Evolutionary conservation across 2,329 filamentous ascomycete genomes (phyloP), one percentile per base, ranked within the genome.

Genomic region (Corinectria fuckeliana): DNA sequence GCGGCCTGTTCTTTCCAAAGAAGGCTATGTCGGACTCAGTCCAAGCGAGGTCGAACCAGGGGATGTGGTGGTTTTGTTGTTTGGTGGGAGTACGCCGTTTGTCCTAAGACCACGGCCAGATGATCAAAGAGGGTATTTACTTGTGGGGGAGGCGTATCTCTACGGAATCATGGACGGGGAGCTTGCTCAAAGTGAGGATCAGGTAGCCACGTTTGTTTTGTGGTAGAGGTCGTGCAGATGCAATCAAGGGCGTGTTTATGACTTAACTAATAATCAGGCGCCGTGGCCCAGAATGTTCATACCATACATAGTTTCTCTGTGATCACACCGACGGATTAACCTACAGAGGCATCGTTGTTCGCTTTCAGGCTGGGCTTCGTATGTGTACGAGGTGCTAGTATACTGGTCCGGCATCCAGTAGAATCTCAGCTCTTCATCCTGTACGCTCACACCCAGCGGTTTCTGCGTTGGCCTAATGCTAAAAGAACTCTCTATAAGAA

Each of bases 131-230:
- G 30, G 57, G 21, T 60, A 38, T 26, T 13, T 50, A 10, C 6
- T 60, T 7, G 23, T 60, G 26, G 57, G 57, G 9, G 57, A 60
- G 25, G 38, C 51, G 13, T 60, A 60, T 21, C 21, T 56, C 7
- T 45, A 60, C 21, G 57, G 57, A 2, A 55, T 60, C 8, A 60
- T 60, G 57, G 45, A 60, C 21, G 57, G 57, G 7, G 57, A 60
- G 14, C 16, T 51, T 20, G 16, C 6, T 11, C 18, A 52, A 2
- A 11, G 32, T n/a, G 25, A 21, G 3, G 23, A 4, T 7, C 18
- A 23, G 7, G n/a, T 5, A 7, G 9, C 9, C 2, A 10, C 2
- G 9, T 45, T 45, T 28, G n/a, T 28, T 5, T 13, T 45, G 25
- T 45, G 42, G 42, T 45, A 28, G 16, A 14, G 38, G 32, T 14